A percentile compares a stretch with the other conserved stretches of the same genome.
Conservation (phyloP, 2,329 filamentous ascomycete genomes). For the Chalaropsis thielavioides region DNA sequence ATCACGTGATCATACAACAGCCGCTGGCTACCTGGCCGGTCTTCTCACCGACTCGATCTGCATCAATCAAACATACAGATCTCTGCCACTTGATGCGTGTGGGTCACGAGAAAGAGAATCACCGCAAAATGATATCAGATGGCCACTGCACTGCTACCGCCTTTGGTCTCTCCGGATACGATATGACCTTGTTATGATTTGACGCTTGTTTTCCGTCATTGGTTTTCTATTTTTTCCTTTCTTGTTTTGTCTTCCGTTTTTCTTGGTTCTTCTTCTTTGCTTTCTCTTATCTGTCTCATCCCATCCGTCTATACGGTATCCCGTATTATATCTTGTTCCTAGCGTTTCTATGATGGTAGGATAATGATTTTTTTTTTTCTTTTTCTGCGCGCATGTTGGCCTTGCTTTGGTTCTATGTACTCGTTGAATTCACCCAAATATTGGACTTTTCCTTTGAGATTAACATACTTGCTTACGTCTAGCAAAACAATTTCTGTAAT, state of each 20-base stretch:
- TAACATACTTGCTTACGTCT: background rate
- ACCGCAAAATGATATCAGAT: background rate
- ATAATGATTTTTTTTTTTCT: background rate
- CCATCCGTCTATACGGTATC: background rate
- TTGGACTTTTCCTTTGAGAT: background rate
- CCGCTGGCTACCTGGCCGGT: too few species aligned
- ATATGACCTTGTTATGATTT: conserved; percentile 11
- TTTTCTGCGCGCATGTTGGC: background rate
- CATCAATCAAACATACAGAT: too few species aligned
- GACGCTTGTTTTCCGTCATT: background rate
- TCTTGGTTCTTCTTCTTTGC: conserved; percentile 13
- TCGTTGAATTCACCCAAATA: background rate
- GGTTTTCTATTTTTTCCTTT: background rate
- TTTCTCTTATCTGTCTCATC: background rate
- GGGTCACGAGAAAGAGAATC: background rate
- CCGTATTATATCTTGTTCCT: background rate
- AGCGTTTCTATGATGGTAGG: background rate
- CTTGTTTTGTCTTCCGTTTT: conserved; percentile 2
- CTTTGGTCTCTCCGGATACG: background rate
- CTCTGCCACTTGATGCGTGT: background rate
- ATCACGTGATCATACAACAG: background rate
- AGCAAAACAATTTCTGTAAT: background rate
- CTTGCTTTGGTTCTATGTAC: background rate
- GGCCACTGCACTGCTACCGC: background rate
- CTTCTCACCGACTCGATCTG: too few species aligned